Evolutionary conservation across 2,329 filamentous ascomycete species (phyloP), one percentile per base, ranked within the genome.

Genomic region (Sporothrix brasiliensis): DNA sequence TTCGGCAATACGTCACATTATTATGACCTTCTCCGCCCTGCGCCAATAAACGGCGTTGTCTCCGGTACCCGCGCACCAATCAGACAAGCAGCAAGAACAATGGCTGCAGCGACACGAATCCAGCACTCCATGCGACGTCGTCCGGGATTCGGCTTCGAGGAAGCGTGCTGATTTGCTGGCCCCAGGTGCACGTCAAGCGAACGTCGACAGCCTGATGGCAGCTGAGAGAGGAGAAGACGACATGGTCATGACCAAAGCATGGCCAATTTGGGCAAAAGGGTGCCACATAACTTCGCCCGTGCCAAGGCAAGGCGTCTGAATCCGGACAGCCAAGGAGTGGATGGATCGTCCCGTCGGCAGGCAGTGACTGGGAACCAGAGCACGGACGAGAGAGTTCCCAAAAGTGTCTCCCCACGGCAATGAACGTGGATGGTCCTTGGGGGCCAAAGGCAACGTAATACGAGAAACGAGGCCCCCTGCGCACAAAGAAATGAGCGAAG

Each of bases 81-180:
- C 39, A 63, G n/a, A 24, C 58, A 47, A 11, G 6, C 58, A 24
- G 39, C 58, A 27, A 3, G 41, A 44, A 27, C 3, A 3, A 16
- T n/a, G 27, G 39, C 39, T 63, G 58, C 58, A 16, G 47, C 34
- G 44, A 39, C 5, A 44, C 39, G 41, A 63, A 27, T 63, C 16
- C 21, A 39, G 58, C 58, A 61, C 39, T 61, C 39, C 39, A 61
- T 61, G 13, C 39, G 39, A 63, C 39, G 39, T 47, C 58, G 58
- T 14, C 39, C 58, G 39, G 58, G 5, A 47, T n/a, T 39, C n/a
- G 58, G 58, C 58, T 63, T 44, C n/a, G 27, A 27, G 21, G 13
- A 63, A 24, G 58, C 39, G 11, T 7, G 21, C 21, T 44, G 39
- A 47, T 63, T 47, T 27, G 58, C 39, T 63, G 34, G 39, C 6